Evolutionary conservation across 129 eudicot species (phyloP).

Genomic region (Pseudognaphalium luteoalbum): DNA sequence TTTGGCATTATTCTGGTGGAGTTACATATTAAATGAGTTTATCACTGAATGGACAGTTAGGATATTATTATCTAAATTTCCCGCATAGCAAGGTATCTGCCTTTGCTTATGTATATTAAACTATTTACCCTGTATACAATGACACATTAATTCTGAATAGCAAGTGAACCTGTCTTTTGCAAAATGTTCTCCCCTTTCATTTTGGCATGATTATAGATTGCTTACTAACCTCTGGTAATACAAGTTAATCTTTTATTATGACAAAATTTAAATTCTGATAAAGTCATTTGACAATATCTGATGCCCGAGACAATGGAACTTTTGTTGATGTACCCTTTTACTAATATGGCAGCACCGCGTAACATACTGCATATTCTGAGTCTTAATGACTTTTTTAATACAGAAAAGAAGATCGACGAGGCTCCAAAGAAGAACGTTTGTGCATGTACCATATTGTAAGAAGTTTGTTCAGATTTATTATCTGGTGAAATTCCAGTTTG

Average conservation of each 20-base stretch:
- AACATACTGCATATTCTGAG: constrained; percentile 3
- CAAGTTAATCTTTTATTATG: neutral
- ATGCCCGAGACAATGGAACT: neutral
- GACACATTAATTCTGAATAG: neutral
- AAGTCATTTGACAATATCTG: neutral
- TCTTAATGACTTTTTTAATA: no score
- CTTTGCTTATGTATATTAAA: neutral
- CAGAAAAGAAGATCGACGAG: constrained; percentile 93
- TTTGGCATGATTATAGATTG: neutral
- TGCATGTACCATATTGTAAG: constrained; percentile 76
- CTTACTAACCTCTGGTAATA: neutral
- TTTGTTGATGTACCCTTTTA: neutral
- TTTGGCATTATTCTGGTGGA: neutral
- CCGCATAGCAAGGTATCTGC: neutral
- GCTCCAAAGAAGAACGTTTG: constrained; percentile 61
- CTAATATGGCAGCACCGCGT: neutral
- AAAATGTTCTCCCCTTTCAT: neutral
- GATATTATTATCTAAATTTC: neutral
- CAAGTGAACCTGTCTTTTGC: neutral
- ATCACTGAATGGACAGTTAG: neutral
- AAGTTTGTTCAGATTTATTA: constrained; percentile 33
- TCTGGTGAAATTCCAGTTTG: constrained; percentile 28
- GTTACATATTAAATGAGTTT: neutral
- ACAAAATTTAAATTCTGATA: neutral
- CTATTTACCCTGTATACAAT: neutral